Evolutionary conservation across 2,329 filamentous ascomycete genomes (phyloP).

Genomic region (Monosporascus sp.): DNA sequence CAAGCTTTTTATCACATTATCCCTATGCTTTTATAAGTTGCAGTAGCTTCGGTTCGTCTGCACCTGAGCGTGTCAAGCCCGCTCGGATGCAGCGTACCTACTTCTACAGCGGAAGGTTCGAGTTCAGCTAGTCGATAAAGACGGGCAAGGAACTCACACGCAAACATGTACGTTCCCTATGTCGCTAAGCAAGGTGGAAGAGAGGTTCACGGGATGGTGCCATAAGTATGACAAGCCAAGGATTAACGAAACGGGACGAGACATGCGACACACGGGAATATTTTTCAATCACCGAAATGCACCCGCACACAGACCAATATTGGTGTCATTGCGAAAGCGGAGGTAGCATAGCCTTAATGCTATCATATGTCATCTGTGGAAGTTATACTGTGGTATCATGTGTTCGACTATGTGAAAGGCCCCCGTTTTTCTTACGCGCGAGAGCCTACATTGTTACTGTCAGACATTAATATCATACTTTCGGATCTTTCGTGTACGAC

Average conservation of each 20-base stretch:
- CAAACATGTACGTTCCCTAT: constrained; percentile 17
- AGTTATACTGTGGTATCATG: constrained; percentile 14
- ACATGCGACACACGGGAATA: constrained; percentile 25
- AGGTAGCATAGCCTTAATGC: constrained; percentile 11
- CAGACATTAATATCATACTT: too few relatives aligned
- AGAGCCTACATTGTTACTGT: not conserved
- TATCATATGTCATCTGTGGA: constrained; percentile 20
- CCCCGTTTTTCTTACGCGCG: too few relatives aligned
- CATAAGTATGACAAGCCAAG: constrained; percentile 4
- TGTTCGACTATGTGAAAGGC: not conserved
- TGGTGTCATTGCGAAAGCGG: constrained; percentile 15
- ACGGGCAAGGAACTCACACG: constrained; percentile 8
- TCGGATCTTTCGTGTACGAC: too few relatives aligned
- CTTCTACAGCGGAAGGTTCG: not conserved
- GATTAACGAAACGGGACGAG: constrained; percentile 13
- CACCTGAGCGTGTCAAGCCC: constrained; percentile 8
- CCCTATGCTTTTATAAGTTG: not conserved
- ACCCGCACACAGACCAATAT: constrained; percentile 15
- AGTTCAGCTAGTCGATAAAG: not conserved
- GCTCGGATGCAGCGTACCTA: constrained; percentile 7
- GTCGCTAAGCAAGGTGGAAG: constrained; percentile 7
- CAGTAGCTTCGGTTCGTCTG: not conserved
- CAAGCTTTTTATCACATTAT: not conserved
- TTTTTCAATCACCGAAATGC: constrained; percentile 23
- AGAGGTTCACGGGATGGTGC: not conserved